Evolutionary conservation across 495 filamentous ascomycete species (phyloP), one percentile per base, ranked within the genome.

Genomic region (Penicillium angulare): DNA sequence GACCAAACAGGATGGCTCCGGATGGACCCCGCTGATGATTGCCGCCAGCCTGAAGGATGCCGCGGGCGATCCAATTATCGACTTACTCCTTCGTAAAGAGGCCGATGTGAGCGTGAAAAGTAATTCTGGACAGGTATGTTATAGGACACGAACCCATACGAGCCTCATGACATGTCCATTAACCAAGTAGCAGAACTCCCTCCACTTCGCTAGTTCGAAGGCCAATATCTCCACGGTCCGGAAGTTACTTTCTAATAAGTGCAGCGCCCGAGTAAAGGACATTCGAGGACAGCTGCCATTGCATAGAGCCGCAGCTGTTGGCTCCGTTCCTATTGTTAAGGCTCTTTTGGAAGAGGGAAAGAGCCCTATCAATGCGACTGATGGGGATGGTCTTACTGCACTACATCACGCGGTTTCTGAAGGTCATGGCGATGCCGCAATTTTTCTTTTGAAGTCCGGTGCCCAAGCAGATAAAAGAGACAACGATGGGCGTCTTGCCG

Each of bases 1-100:
- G 17, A 10, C 5, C 5, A n/a, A 34, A 18, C 54, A 89, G 83
- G 93, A 98, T 64, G 90, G 85, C 15, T 85, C 84, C 7, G 92
- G 92, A 44, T 98, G 93, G 93, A 95, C 92, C 9, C 87, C 89
- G 1, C 76, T 97, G 20, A 97, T 97, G 92, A 96, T 97, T 44
- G 87, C 92, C 8, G 80, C 87, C 8, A 91, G 86, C 52, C 76
- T 95, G 29, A 82, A 79, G 52, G 85, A 85, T 55, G 87, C 69
- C 16, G 75, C 72, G 49, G 78, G 76, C 23, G 78, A 77, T 35
- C 53, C 61, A 13, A 74, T 75, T 31, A 67, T 95, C 10, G 83
- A 92, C 24, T 65, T 96, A 5, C 78, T 97, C 3, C 76, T 98
- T 0, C 66, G 74, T n/a, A 89, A 86, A 59, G 89, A 79, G 24